Conservation (phyloP, 2,329 filamentous ascomycete genomes). For the Ophiosphaerella narmari region DNA sequence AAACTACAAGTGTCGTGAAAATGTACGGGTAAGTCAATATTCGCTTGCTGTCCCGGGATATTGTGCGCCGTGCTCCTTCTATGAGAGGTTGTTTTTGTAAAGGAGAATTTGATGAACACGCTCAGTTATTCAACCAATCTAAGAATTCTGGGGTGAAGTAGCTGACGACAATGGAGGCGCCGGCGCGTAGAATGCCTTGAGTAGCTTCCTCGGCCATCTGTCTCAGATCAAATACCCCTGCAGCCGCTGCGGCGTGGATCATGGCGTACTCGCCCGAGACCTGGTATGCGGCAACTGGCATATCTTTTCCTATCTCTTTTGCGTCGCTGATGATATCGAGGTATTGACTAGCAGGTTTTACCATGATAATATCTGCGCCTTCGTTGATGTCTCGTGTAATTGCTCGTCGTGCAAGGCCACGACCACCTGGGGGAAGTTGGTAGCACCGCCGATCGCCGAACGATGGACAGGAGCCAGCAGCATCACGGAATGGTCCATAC, state of each 20-base stretch:
- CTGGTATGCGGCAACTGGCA: conserved; percentile 94
- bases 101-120: too few species aligned
- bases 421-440: conserved; percentile 89
- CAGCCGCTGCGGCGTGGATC: conserved; percentile 95
- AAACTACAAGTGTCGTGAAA: too few species aligned
- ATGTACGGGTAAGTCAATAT: too few species aligned
- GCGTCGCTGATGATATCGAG: conserved; percentile 97
- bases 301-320: conserved; percentile 87
- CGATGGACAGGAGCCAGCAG: conserved; percentile 84
- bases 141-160: conserved; percentile 88
- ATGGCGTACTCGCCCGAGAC: conserved; percentile 97
- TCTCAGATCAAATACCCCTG: conserved; percentile 94
- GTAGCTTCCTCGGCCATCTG: conserved; percentile 94
- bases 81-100: too few species aligned
- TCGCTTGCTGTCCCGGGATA: too few species aligned
- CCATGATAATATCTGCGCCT: conserved; percentile 98
- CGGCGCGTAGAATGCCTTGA: conserved; percentile 89
- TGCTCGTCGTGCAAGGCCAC: conserved; percentile 87
- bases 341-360: conserved; percentile 95
- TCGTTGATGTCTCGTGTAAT: conserved; percentile 89
- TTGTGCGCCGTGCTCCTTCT: too few species aligned
- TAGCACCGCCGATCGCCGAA: conserved; percentile 97
- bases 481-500: conserved; percentile 96
- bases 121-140: conserved; percentile 59
- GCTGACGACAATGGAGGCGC: conserved; percentile 88